Evolutionary conservation across 2,329 filamentous ascomycete species (phyloP), one percentile per base, ranked within the genome.

Genomic region (Fusarium sororula): DNA sequence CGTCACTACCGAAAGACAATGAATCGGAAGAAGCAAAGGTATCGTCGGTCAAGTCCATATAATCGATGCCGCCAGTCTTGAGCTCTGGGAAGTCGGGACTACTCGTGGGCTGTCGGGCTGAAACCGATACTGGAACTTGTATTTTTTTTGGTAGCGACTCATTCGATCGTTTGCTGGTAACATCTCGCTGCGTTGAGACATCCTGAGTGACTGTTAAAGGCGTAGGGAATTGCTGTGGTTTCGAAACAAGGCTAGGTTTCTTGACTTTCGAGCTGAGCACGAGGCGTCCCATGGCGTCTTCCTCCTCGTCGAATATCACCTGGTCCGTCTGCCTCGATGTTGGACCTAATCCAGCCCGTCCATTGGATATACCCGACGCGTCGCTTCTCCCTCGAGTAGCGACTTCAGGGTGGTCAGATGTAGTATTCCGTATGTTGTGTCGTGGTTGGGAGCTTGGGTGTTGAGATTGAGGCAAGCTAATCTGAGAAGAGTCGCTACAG

Each of bases 231-330:
- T 84, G 85, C 54, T 84, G 80, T 38, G 73, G 58, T 56, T 63
- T 84, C 14, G 84, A 80, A 28, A 86, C 69, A 32, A 88, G 82
- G 35, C 82, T 83, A 11, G 85, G 85, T 65, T 84, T 86, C 71
- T 83, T 88, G 10, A 83, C 79, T 70, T 82, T 85, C n/a, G 82
- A 81, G 50, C 80, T 84, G 12, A 85, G 83, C 20, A 82, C 83
- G 55, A 87, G 77, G 53, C 82, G 82, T 35, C 84, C 85, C 87
- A 89, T 89, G 45, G 70, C 82, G 68, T 78, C 79, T 66, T 79
- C 76, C 66, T 78, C 76, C 66, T 69, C 79, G 60, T 70, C 79
- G 42, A 70, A 55, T 48, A 67, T 77, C 68, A 76, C 75, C 75
- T 79, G 73, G 64, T 78, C 76, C 48, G 71, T 72, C 70, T 80